Evolutionary conservation across 2,329 filamentous ascomycete genomes (phyloP), one percentile per base, ranked within the genome.

Genomic region (Calonectria pauciramosa): DNA sequence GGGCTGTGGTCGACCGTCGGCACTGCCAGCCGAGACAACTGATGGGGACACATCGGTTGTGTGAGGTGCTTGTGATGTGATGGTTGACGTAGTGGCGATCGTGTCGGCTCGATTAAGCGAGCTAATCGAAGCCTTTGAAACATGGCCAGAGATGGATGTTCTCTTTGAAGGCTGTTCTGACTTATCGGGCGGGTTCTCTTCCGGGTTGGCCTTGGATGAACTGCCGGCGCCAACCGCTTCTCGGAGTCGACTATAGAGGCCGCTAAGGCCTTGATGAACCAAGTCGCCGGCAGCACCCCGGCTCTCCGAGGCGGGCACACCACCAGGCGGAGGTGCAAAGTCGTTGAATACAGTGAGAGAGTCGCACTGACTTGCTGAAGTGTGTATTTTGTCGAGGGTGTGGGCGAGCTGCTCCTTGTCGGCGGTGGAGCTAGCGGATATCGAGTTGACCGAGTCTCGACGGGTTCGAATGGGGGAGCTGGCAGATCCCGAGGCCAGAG

Each of bases 341-440:
- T 98, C 96, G 85, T 97, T 97, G 86, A 99, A 99, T 11, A 96
- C 97, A 3, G 96, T 99, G 63, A 99, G 89, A 41, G 93, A 91
- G 76, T 94, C 94, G 41, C 94, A 94, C 83, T 95, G 94, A 82
- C 94, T 97, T n/a, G 96, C 96, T 8, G 94, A 93, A 66, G 89
- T 95, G 85, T 98, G 96, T 78, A 98, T 98, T 80, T 95, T 93
- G 85, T 98, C 94, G 75, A 98, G 91, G 23, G 94, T 91, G 76
- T 95, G 91, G 41, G 94, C 92, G 47, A 96, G 89, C 72, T 94
- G 93, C 76, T 95, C 94, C 82, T 92, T 94, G 83, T 96, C 94
- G 74, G 84, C 76, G 38, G 81, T 80, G 41, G 85, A 85, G 44
- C 77, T 82, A 6, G 83, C 84, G n/a, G 87, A 86, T 72, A 86